phyloP scores from a whole-genome alignment of 1,139 yeast genomes.

The Hansenula lynferdii region DNA sequence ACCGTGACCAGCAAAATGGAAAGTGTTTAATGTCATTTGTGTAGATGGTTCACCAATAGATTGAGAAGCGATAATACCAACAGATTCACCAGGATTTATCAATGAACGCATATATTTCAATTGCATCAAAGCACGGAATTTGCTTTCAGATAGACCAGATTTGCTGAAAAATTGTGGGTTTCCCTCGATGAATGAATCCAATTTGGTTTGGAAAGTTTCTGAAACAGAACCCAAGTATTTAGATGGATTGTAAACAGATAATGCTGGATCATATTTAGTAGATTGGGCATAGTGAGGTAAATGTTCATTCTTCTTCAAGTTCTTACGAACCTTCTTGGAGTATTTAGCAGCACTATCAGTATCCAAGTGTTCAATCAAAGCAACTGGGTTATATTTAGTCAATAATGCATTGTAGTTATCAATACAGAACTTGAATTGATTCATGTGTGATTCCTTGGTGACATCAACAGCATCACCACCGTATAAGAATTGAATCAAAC shows the following conservation, averaged over 20 bases:
- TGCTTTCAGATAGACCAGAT: slow-evolving; percentile 64
- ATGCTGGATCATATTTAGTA: slow-evolving; percentile 80
- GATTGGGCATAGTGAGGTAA: slow-evolving; percentile 61
- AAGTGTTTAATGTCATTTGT: slow-evolving; percentile 98
- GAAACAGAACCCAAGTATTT: slow-evolving; percentile 91
- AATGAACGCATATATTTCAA: slow-evolving; percentile 96
- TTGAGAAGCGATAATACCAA: slow-evolving; percentile 97
- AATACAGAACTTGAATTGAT: slow-evolving; percentile 87
- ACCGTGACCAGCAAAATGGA: slow-evolving; percentile 99
- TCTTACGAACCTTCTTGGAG: slow-evolving; percentile 77
- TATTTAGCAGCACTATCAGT: slow-evolving; percentile 77
- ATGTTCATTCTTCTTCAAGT: slow-evolving; percentile 58
- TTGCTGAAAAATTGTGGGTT: slow-evolving; percentile 49
- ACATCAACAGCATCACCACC: slow-evolving; percentile 98
- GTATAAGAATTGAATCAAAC: slow-evolving; percentile 88
- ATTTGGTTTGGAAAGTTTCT: slow-evolving; percentile 77
- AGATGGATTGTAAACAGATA: slow-evolving; percentile 82
- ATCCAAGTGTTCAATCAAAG: slow-evolving; percentile 68
- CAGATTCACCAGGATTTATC: slow-evolving; percentile 95
- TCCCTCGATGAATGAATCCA: slow-evolving; percentile 62
- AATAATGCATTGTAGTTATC: slow-evolving; percentile 87
- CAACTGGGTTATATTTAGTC: slow-evolving; percentile 83
- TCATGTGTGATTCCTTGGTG: slow-evolving; percentile 90
- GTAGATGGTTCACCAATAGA: slow-evolving; percentile 99
- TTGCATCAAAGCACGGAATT: slow-evolving; percentile 96